Conservation (phyloP, 495 filamentous ascomycete species). For the Aspergillus homomorphus region DNA sequence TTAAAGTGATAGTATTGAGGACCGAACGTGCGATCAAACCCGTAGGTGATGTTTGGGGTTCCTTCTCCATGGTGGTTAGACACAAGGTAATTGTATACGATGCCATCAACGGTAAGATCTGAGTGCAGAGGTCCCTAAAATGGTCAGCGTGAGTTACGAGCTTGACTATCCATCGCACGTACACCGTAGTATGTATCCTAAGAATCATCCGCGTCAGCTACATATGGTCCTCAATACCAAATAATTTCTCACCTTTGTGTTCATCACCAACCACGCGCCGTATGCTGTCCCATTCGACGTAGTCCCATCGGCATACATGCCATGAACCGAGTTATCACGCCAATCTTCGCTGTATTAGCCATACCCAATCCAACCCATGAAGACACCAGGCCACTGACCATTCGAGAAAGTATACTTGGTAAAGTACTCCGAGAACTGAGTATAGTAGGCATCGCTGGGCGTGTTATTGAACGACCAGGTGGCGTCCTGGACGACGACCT, state of each 20-base stretch:
- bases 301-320: conserved; percentile 51
- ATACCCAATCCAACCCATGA: neutral
- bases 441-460: conserved; percentile 47
- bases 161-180: conserved; percentile 3
- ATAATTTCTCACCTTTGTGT: conserved; percentile 47
- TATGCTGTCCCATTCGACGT: conserved; percentile 48
- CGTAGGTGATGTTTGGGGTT: conserved; percentile 56
- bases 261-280: conserved; percentile 57
- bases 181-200: conserved; percentile 55
- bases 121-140: conserved; percentile 50
- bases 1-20: conserved; percentile 59
- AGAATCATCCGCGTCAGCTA: neutral
- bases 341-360: conserved; percentile 26
- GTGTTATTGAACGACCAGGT: conserved; percentile 54
- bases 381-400: conserved; percentile 14
- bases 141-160: conserved; percentile 7
- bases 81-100: conserved; percentile 53
- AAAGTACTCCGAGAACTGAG: conserved; percentile 53
- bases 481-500: conserved; percentile 54
- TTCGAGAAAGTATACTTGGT: conserved; percentile 58
- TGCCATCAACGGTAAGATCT: conserved; percentile 55
- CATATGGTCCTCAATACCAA: no score
- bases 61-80: conserved; percentile 57
- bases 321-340: conserved; percentile 53
- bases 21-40: conserved; percentile 56